A percentile compares a stretch with the other conserved stretches of the same genome.
Evolutionary conservation across 1,284 basidiomycete species (phyloP).

Genomic region (Sanghuangporus sanghuang): DNA sequence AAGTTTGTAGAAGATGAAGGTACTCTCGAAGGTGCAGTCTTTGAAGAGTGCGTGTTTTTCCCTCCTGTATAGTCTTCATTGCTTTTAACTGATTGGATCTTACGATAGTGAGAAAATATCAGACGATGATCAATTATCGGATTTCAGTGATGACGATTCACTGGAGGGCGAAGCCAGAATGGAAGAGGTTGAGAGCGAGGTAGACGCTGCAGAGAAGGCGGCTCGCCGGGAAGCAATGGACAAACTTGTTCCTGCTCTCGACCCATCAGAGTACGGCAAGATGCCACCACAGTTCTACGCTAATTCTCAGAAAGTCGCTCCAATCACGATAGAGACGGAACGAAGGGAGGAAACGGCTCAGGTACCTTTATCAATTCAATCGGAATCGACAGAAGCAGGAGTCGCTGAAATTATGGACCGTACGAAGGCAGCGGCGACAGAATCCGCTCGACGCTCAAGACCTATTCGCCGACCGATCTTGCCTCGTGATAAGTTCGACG

Average conservation of each 20-base stretch:
- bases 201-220: constrained; percentile 26
- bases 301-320: constrained; percentile 63
- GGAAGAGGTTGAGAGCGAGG: constrained; percentile 27
- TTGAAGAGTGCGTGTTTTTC: constrained; percentile 71
- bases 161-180: constrained; percentile 37
- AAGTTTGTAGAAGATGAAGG: constrained; percentile 85
- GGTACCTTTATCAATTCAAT: background rate
- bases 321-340: constrained; percentile 44
- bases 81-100: constrained; percentile 1
- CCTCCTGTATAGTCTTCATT: background rate
- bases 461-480: constrained; percentile 71
- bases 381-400: background rate
- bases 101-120: constrained; percentile 51
- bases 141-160: constrained; percentile 42
- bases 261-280: constrained; percentile 70
- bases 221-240: constrained; percentile 61
- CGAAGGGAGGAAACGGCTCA: constrained; percentile 14
- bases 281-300: constrained; percentile 69
- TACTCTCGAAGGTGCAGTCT: constrained; percentile 79
- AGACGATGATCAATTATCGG: constrained; percentile 35
- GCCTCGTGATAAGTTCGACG: constrained; percentile 75
- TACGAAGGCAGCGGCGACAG: background rate
- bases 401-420: constrained; percentile 16
- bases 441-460: constrained; percentile 24
- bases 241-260: constrained; percentile 62